Conservation (phyloP, 768 basidiomycete genomes). For the Boletus sensibilis region DNA sequence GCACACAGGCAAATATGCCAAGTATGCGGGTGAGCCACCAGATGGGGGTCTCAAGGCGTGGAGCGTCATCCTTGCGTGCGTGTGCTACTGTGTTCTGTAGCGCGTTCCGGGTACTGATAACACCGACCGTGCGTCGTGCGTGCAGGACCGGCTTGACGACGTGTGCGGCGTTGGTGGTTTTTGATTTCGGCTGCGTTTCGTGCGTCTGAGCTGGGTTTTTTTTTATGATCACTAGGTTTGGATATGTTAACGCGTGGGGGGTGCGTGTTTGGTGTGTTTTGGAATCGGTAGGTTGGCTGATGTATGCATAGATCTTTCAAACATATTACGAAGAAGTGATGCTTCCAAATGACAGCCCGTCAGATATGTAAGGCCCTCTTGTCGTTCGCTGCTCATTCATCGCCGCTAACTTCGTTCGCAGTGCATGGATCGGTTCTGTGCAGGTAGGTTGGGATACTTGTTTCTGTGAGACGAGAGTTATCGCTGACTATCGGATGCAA, state of each 20-base stretch:
- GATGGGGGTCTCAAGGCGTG: conserved; percentile 34
- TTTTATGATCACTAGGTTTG: conserved; percentile 43
- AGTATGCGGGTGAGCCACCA: conserved; percentile 24
- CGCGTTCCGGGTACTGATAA: background rate
- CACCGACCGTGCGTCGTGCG: background rate
- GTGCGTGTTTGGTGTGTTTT: conserved; percentile 39
- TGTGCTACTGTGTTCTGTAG: background rate
- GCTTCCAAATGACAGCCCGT: conserved; percentile 50
- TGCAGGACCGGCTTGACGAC: conserved; percentile 26
- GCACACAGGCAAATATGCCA: conserved; percentile 14
- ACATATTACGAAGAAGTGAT: conserved; percentile 61
- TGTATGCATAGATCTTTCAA: conserved; percentile 58
- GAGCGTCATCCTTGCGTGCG: conserved; percentile 31
- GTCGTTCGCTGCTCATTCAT: background rate
- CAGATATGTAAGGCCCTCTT: conserved; percentile 52
- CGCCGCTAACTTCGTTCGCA: conserved; percentile 26
- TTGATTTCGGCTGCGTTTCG: background rate
- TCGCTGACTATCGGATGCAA: background rate
- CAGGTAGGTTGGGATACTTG: conserved; percentile 42
- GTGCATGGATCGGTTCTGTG: conserved; percentile 79
- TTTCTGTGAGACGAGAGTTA: background rate
- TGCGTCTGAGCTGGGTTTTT: background rate
- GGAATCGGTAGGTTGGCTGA: background rate
- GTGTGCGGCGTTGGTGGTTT: conserved; percentile 40
- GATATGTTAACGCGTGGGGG: conserved; percentile 75